Evolutionary conservation across 202 grass and related monocot species (phyloP).

Genomic region (Sporobolus alterniflorus): DNA sequence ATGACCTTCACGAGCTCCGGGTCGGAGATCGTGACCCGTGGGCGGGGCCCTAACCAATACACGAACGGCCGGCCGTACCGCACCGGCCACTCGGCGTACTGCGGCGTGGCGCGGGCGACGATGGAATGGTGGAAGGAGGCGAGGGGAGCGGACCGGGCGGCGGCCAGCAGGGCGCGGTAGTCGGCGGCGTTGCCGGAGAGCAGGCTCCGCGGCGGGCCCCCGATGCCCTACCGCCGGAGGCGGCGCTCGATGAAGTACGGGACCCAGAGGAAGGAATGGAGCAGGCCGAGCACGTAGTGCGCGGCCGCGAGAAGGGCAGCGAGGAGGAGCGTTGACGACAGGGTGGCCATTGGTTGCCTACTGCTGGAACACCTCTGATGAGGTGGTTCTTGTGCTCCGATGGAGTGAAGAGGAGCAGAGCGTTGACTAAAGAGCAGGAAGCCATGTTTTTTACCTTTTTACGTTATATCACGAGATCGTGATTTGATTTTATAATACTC

Average conservation of each 20-base stretch:
- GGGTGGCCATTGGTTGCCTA: constrained; percentile 29
- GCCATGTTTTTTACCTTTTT: background rate
- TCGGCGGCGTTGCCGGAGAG: constrained; percentile 59
- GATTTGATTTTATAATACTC: background rate
- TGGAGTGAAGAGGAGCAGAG: background rate
- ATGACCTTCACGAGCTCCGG: constrained; percentile 55
- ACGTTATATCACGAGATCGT: background rate
- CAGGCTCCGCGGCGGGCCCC: constrained; percentile 47
- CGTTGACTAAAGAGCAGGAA: background rate
- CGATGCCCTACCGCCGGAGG: constrained; percentile 60
- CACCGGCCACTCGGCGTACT: constrained; percentile 58
- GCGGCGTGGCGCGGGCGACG: constrained; percentile 56
- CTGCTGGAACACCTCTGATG: background rate
- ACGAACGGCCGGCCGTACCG: constrained; percentile 63
- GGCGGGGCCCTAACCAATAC: constrained; percentile 69
- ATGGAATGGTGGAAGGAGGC: constrained; percentile 57
- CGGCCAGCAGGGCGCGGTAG: constrained; percentile 33
- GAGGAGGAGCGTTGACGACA: constrained; percentile 29
- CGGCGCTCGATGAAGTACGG: constrained; percentile 43
- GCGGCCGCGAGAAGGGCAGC: constrained; percentile 23
- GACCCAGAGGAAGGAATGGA: constrained; percentile 59
- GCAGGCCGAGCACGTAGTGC: constrained; percentile 19
- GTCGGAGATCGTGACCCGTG: constrained; percentile 59
- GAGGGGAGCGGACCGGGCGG: constrained; percentile 51
- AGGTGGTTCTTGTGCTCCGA: background rate